phyloP scores from a whole-genome alignment of 495 filamentous ascomycete genomes.

The Aspergillus cavernicola region DNA sequence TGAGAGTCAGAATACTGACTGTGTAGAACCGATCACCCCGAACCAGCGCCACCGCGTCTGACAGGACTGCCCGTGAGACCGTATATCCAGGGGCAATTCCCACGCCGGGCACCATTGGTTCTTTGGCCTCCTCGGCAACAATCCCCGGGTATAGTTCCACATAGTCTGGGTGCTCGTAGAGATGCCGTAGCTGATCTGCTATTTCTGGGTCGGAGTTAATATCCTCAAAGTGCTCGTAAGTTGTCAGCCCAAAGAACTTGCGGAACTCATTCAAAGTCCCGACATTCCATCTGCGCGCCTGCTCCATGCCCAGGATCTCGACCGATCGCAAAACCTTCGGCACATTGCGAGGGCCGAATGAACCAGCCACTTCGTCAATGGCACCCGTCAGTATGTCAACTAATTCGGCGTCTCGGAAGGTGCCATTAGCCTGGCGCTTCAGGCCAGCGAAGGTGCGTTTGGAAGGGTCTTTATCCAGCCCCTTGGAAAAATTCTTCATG shows the following conservation, averaged over 20 bases:
- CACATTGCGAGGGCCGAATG: slow-evolving; percentile 56
- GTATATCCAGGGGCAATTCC: slow-evolving; percentile 55
- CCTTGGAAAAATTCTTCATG: slow-evolving; percentile 45
- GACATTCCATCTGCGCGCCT: slow-evolving; percentile 56
- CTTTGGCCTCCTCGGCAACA: slow-evolving; percentile 49
- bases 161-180: slow-evolving; percentile 58
- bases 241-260: slow-evolving; percentile 54
- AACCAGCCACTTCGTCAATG: slow-evolving; percentile 55
- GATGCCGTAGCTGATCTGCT: slow-evolving; percentile 1
- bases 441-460: slow-evolving; percentile 58
- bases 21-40: slow-evolving; percentile 52
- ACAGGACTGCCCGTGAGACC: slow-evolving; percentile 49
- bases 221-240: slow-evolving; percentile 56
- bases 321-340: slow-evolving; percentile 54
- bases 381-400: slow-evolving; percentile 55
- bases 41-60: slow-evolving; percentile 51
- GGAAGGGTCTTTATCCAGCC: slow-evolving; percentile 44
- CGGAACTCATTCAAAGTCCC: slow-evolving; percentile 61
- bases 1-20: too few species aligned
- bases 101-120: slow-evolving; percentile 49
- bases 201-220: slow-evolving; percentile 42
- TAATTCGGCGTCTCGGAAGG: slow-evolving; percentile 57
- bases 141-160: slow-evolving; percentile 63
- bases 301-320: slow-evolving; percentile 58
- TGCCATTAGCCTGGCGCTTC: slow-evolving; percentile 51